Base-by-base conservation (phyloP, 805 yeast species). In the Candida sanyiensis region DNA sequence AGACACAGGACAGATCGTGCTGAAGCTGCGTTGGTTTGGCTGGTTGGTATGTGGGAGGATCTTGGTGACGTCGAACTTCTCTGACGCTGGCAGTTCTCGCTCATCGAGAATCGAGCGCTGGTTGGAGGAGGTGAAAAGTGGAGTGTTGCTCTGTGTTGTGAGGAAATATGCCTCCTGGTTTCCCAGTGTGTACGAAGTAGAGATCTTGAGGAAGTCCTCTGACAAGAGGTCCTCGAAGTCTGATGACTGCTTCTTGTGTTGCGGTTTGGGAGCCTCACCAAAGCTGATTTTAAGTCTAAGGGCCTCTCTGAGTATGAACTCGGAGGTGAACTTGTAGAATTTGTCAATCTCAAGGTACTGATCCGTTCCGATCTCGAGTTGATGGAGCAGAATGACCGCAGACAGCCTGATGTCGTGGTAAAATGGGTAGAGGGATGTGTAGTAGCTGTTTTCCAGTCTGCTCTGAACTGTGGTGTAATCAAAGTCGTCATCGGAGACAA, bases 51-150 rank as follows among this genome's bases (percentile, higher is more conserved):
- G 68, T 7, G 96, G 93, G 19, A 86, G 62, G 2, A 86, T 75
- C 44, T 78, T 79, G 23, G 88, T 67, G n/a, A 78, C 56, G 33
- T 71, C 69, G 52, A 84, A 80, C 11, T 80, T 80, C 22, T 79
- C 80, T 8, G 85, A 86, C 4, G 83, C 70, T 3, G 71, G 62
- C 2, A 83, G 75, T 35, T 77, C 79, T 45, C 95, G 75, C 32
- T 80, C 75, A 56, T 93, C 97, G 37, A 88, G 61, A 16, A 72
- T 64, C 0, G 97, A 85, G 51, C 77, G 82, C 21, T 74, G 70
- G 24, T 75, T 70, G 26, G 81, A 61, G 0, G 95, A 81, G 6
- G 95, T 73, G 56, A 93, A 90, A 35, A 93, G 66, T 11, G 96
- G 95, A 21, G 75, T 69, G 28, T 80, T 87, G 29, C 73, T 73